A percentile compares a stretch with the other conserved stretches of the same genome.
Evolutionary conservation across 106 monocot genomes (phyloP).

Genomic region (Apostasia shenzhenica): DNA sequence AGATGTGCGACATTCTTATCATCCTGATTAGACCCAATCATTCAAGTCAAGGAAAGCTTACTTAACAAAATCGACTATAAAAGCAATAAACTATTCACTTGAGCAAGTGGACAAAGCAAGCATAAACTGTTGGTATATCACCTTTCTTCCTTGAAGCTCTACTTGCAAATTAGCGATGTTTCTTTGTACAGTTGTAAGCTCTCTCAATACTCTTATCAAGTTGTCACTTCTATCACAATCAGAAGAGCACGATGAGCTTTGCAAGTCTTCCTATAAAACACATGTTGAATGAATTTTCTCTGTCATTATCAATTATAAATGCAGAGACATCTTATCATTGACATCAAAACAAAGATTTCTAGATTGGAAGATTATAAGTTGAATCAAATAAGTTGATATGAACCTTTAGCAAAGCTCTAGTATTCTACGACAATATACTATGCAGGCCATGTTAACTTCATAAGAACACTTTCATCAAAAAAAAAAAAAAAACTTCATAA

Average conservation of each 20-base stretch:
- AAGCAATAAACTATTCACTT: neutral
- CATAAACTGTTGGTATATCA: slow-evolving; percentile 9
- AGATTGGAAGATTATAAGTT: neutral
- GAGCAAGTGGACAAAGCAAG: neutral
- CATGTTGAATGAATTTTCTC: neutral
- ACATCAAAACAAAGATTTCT: neutral
- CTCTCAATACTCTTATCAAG: slow-evolving; percentile 74
- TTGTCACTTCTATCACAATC: slow-evolving; percentile 60
- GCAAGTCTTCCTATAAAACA: slow-evolving; percentile 50
- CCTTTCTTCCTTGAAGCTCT: slow-evolving; percentile 96
- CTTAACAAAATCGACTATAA: too few species aligned
- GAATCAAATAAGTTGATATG: neutral
- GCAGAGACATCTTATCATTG: neutral
- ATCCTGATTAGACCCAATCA: slow-evolving; percentile 44
- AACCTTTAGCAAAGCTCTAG: neutral
- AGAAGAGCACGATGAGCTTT: slow-evolving; percentile 22
- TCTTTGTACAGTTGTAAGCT: slow-evolving; percentile 76
- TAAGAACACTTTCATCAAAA: neutral
- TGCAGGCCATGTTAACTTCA: neutral
- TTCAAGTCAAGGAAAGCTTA: slow-evolving; percentile 1
- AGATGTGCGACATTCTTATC: slow-evolving; percentile 97
- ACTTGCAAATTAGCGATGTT: slow-evolving; percentile 91
- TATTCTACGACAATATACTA: neutral
- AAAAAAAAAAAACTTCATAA: neutral
- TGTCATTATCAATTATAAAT: neutral